Base-by-base conservation (phyloP, 805 yeast species). In the Saccharomycopsis selenospora region DNA sequence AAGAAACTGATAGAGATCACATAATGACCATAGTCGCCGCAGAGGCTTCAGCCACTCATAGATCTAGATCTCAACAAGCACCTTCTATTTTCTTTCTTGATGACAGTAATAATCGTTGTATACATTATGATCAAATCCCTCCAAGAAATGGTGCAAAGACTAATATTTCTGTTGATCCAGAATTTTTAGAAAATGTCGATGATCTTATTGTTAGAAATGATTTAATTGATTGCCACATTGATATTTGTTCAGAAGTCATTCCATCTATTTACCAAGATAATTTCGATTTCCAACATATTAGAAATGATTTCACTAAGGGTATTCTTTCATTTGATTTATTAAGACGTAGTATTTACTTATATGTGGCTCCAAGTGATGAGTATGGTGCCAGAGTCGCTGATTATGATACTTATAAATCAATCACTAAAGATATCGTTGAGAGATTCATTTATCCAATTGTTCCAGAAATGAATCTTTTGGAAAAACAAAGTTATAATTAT, bases 261-360 rank as follows among this genome's bases (percentile, higher is more conserved):
- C 97, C 97, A 1, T 93, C 95, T 13, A 82, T 91, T 52, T 93
- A 91, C 68, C 95, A 88, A 59, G 99, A 93, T 60, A 91, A 93
- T 64, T 93, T 93, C 59, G 99, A 93, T 67, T 93, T 90, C 64
- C 96, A 91, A 64, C 70, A 77, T 46, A 70, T 91, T 54, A 76
- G 99, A 64, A 72, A 76, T 29, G 98, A 93, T 66, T 93, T 91
- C 61, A 85, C 91, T 26, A 83, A 79, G 57, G 97, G 98, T 47
- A 93, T 91, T 23, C 71, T 93, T 51, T 82, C 93, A 13, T 83
- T 95, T 45, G 99, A 93, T 65, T 75, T 93, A 57, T 70, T 93
- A 57, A 90, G 89, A 55, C 91, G 93, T 62, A 85, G 90, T 48
- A 85, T 93, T 26, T 91, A 91, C 64, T 88, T 95, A 0, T 89